phyloP scores from a whole-genome alignment of 352 stramenopile species.

The Phytophthora kernoviae region DNA sequence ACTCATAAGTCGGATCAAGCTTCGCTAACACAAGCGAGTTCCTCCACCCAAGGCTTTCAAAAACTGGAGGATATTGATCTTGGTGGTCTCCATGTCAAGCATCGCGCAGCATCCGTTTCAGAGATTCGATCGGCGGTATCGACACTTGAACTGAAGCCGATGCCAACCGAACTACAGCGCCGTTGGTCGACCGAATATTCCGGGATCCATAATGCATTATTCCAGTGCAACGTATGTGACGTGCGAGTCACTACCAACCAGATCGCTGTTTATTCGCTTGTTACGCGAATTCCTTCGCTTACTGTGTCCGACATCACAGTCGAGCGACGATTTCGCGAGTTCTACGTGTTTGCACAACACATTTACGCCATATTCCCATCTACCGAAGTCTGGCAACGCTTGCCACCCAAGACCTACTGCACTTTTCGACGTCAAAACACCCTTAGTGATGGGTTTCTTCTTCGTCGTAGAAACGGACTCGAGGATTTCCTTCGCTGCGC shows the following conservation, averaged over 20 bases:
- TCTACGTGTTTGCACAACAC: slow-evolving; percentile 69
- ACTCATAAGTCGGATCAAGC: slow-evolving; percentile 4
- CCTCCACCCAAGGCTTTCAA: slow-evolving; percentile 1
- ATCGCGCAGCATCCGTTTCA: slow-evolving; percentile 24
- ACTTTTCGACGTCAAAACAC: slow-evolving; percentile 26
- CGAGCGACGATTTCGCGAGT: slow-evolving; percentile 78
- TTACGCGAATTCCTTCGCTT: slow-evolving; percentile 43
- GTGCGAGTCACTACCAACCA: slow-evolving; percentile 59
- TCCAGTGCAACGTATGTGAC: slow-evolving; percentile 59
- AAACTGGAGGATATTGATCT: background rate
- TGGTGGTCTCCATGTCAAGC: background rate
- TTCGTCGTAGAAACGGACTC: slow-evolving; percentile 65
- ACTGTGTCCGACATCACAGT: slow-evolving; percentile 29
- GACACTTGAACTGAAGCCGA: slow-evolving; percentile 3
- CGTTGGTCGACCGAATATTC: slow-evolving; percentile 4
- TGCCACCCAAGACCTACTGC: slow-evolving; percentile 80
- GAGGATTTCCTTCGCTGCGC: slow-evolving; percentile 68
- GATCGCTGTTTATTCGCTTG: slow-evolving; percentile 63
- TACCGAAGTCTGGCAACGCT: slow-evolving; percentile 50
- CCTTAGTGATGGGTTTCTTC: slow-evolving; percentile 57
- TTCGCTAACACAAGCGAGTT: background rate
- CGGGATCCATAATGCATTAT: slow-evolving; percentile 17
- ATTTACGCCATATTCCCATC: slow-evolving; percentile 73
- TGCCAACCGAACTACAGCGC: slow-evolving; percentile 1
- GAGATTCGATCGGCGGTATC: slow-evolving; percentile 13